Conservation (phyloP, 2,329 filamentous ascomycete species). For the Fusarium brevicatenulatum region DNA sequence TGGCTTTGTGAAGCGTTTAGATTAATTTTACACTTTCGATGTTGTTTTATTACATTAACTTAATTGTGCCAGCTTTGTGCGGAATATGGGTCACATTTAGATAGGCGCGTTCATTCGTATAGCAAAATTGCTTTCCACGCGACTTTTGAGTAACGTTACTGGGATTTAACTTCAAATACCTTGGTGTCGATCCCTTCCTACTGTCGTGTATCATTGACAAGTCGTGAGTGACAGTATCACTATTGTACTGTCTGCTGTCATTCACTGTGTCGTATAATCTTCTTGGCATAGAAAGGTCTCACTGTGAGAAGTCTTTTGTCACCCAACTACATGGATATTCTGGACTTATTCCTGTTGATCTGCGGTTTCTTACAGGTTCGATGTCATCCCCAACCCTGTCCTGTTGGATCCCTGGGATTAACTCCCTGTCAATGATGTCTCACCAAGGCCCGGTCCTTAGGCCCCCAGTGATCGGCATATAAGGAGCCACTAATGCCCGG, state of each 20-base stretch:
- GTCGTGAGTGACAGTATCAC: not conserved
- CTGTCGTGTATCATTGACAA: not conserved
- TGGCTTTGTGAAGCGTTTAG: not conserved
- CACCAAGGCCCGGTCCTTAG: not conserved
- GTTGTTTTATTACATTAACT: not conserved
- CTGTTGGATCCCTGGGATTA: not conserved
- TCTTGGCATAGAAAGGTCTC: not conserved
- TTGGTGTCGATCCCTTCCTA: not conserved
- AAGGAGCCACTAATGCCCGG: not conserved
- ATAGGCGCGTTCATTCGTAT: not conserved
- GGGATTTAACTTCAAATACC: not conserved
- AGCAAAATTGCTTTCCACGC: not conserved
- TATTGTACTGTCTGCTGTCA: too few species aligned
- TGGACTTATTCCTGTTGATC: not conserved
- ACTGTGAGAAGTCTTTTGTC: not conserved
- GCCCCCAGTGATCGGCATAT: not conserved
- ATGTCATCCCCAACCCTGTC: not conserved
- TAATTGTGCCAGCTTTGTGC: not conserved
- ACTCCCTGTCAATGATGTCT: not conserved
- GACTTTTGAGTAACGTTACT: not conserved
- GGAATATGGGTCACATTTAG: not conserved
- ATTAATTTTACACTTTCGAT: not conserved
- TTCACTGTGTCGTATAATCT: not conserved
- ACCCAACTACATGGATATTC: too few species aligned
- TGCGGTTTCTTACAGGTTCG: not conserved